Evolutionary conservation across 2,329 filamentous ascomycete species (phyloP), one percentile per base, ranked within the genome.

Genomic region (Clarireedia monteithiana): DNA sequence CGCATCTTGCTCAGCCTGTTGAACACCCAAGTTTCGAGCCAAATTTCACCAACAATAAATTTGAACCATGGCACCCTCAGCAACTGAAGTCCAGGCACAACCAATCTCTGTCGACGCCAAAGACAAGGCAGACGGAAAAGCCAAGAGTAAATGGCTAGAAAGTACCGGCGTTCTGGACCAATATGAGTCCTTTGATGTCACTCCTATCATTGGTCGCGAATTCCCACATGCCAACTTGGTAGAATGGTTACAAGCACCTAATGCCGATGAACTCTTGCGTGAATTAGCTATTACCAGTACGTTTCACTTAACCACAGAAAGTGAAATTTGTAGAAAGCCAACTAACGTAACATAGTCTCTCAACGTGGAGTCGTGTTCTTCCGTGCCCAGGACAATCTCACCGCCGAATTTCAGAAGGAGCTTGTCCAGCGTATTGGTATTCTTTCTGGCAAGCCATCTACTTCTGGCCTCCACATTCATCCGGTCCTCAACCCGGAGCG

Each of bases 331-430:
- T 14, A 3, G 17, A 14, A 4, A 42, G 20, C 26, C 15, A 6
- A 40, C 6, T n/a, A 5, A 48, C 20, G 26, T 42, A 26, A 6
- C 5, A 10, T 26, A 85, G 84, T 88, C 62, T 87, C 84, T 1
- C 78, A 82, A 58, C 80, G 85, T 1, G 84, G 84, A 10, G 85
- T 88, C 1, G 83, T 88, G 47, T 86, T 88, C 72, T 86, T 89
- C 71, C 80, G 84, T 20, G 75, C 78, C 17, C 85, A 89, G 60
- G 74, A 84, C 64, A 71, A 74, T 48, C 70, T 87, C 38, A 77
- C 76, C 59, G 77, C 84, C 63, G 80, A 83, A 1, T 74, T 85
- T 2, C 83, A 86, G 65, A 89, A 89, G 69, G 71, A 82, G 50
- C 74, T 89, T 0, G 78, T 83, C 26, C 76, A 84, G 42, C 74